Evolutionary conservation across 441 rosid species (phyloP), one percentile per base, ranked within the genome.

Genomic region (Melastoma candidum): DNA sequence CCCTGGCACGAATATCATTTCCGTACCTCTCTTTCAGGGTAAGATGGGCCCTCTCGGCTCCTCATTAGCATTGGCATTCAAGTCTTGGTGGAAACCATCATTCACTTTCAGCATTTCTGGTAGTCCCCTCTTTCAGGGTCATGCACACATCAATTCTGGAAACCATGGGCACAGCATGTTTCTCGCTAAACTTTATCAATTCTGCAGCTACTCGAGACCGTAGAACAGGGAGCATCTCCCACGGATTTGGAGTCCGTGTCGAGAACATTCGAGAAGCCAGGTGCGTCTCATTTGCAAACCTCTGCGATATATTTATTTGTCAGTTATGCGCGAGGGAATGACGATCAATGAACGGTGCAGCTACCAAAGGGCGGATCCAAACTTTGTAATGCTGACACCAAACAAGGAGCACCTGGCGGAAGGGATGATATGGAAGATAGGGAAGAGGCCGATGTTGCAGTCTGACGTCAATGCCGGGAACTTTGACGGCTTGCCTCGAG

Each of bases 71-170:
- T 57, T 92, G 74, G 94, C 95, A 53, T 84, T 85, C 74, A 92
- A 87, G 80, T 92, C 96, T 11, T 92, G 98, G 98, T 92, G 95
- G 98, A 85, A 85, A 68, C 96, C 96, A 12, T 75, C 98, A 7
- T 85, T 87, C 29, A 80, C 96, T 41, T 87, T 85, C 77, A 83
- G 74, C 70, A 57, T 85, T 67, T 83, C 95, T 66, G 95, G 95
- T 87, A 58, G 51, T 54, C 53, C 13, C 48, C 7, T 44, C 22
- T 52, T 29, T 13, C 41, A 3, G 7, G 14, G 22, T 46, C 22
- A 53, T 58, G 1, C 4, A 1, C 26, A n/a, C n/a, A 36, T 12
- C 45, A 17, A 17, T 17, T 17, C 22, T 17, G 22, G 22, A 17
- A 17, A 17, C 22, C 22, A 17, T 17, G 22, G 22, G 22, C 22